Evolutionary conservation across 1,139 yeast species (phyloP).

Genomic region (Geotrichum europaeum): DNA sequence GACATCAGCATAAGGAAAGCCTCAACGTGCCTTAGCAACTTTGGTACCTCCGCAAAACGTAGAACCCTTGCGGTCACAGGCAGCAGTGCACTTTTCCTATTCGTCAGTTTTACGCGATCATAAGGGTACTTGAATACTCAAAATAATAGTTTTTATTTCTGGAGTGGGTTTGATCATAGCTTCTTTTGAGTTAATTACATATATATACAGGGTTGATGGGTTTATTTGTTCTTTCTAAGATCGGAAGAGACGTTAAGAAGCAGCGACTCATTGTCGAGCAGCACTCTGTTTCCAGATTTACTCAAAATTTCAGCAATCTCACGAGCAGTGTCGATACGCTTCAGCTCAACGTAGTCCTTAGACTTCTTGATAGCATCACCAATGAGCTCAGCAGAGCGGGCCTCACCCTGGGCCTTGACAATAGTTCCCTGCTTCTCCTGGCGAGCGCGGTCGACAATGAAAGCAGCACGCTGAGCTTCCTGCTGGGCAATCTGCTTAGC

Average conservation of each 20-base stretch:
- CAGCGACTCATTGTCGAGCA: conserved; percentile 87
- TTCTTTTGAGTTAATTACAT: neutral
- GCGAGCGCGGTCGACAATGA: conserved; percentile 90
- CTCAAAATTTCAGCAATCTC: conserved; percentile 88
- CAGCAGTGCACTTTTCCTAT: neutral
- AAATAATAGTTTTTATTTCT: neutral
- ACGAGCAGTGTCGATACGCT: conserved; percentile 93
- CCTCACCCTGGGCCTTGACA: conserved; percentile 97
- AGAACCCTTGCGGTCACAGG: neutral
- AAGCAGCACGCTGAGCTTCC: conserved; percentile 98
- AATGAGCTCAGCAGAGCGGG: conserved; percentile 93
- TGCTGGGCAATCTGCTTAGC: conserved; percentile 99
- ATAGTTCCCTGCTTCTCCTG: conserved; percentile 97
- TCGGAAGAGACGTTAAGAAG: conserved; percentile 83
- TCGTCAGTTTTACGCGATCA: neutral
- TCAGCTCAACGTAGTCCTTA: conserved; percentile 90
- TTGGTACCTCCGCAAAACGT: neutral
- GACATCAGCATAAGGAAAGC: neutral
- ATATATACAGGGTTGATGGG: neutral
- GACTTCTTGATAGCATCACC: conserved; percentile 98
- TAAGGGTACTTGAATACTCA: neutral
- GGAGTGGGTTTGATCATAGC: neutral
- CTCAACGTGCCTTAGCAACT: neutral
- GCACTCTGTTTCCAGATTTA: conserved; percentile 81
- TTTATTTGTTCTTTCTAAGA: conserved; percentile 19